A percentile compares a stretch with the other conserved stretches of the same genome.
Evolutionary conservation across 768 basidiomycete genomes (phyloP).

Genomic region (Phlegmacium glaucopus): DNA sequence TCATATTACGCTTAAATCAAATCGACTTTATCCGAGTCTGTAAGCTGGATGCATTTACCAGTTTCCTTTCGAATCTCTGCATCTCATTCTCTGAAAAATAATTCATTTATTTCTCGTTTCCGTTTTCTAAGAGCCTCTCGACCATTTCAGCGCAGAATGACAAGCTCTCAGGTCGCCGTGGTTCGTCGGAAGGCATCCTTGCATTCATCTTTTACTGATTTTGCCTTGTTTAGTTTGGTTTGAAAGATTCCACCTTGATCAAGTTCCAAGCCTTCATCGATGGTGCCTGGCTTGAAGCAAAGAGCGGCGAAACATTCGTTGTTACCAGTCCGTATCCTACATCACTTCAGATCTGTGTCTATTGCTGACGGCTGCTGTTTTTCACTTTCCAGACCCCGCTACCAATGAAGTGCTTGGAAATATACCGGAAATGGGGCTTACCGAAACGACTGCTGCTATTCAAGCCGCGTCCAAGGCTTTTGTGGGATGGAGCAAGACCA

Average conservation of each 20-base stretch:
- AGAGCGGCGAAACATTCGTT: constrained; percentile 62
- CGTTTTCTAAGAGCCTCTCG: neutral
- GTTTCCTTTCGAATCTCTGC: constrained; percentile 11
- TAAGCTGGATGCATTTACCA: constrained; percentile 17
- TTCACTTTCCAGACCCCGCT: constrained; percentile 70
- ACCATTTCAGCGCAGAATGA: constrained; percentile 43
- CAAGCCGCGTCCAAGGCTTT: constrained; percentile 78
- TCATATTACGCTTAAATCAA: too few species aligned
- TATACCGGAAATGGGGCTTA: constrained; percentile 85
- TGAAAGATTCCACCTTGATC: constrained; percentile 76
- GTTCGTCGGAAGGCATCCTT: constrained; percentile 20
- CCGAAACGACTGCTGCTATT: constrained; percentile 84
- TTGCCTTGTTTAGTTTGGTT: constrained; percentile 49
- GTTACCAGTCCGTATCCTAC: constrained; percentile 64
- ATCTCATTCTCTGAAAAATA: constrained; percentile 7
- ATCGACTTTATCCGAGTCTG: neutral
- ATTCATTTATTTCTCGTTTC: constrained; percentile 1
- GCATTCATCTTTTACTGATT: neutral
- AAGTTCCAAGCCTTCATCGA: constrained; percentile 76
- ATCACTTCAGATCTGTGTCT: neutral
- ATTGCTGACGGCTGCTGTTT: constrained; percentile 1
- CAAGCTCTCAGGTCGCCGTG: constrained; percentile 47
- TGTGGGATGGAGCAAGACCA: constrained; percentile 81
- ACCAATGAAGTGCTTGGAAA: constrained; percentile 80
- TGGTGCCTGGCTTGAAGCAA: constrained; percentile 86